Base-by-base conservation (phyloP, 495 filamentous ascomycete species). In the Paragyromitra xinjiangensis region DNA sequence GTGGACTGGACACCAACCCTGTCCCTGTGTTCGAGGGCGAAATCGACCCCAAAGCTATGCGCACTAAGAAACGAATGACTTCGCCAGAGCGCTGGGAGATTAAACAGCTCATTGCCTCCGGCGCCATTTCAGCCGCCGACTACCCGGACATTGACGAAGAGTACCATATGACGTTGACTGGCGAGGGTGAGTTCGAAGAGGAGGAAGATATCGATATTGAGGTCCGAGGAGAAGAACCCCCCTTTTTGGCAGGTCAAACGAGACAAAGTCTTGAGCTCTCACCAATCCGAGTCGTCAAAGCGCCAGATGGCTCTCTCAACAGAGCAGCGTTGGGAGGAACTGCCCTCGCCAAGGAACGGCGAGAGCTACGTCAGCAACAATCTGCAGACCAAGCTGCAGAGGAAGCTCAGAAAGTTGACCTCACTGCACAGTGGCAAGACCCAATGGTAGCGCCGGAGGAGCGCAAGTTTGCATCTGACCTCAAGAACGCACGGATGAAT, bases 131-230 rank as follows among this genome's bases (percentile, higher is more conserved):
- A 75, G 94, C 93, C 0, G 89, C 90, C 2, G 96, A 98, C 73
- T 97, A 97, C 81, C 96, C 96, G 0, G 94, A 98, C 73, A 88
- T 98, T 8, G 93, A 99, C 77, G 93, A 97, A 76, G 94, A 98
- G 64, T 97, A 97, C 84, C 89, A 97, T 73, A 91, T 92, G 16
- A 94, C 93, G 0, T 84, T 97, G 19, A 91, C 90, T 59, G 95
- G 94, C 2, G 92, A 95, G 79, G 93, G 92, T 12, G 89, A 91
- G 22, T 94, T 98, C 83, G 95, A 98, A 82, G 89, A 98, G 73
- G 95, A 99, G 85, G 94, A 98, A 84, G 95, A 99, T 83, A 88
- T 98, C 8, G 95, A 99, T 83, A 99, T 99, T 77, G 95, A 99
- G 83, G 92, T 99, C 58, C 88, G 90, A 80, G 96, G 98, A 74